Percentiles rank a stretch among this genome's conserved stretches.
These are phyloP conservation scores for Calamus simplicifolius DNA, from an alignment of 176 grass and related monocot species.

Conservation along the genomic window DNA sequence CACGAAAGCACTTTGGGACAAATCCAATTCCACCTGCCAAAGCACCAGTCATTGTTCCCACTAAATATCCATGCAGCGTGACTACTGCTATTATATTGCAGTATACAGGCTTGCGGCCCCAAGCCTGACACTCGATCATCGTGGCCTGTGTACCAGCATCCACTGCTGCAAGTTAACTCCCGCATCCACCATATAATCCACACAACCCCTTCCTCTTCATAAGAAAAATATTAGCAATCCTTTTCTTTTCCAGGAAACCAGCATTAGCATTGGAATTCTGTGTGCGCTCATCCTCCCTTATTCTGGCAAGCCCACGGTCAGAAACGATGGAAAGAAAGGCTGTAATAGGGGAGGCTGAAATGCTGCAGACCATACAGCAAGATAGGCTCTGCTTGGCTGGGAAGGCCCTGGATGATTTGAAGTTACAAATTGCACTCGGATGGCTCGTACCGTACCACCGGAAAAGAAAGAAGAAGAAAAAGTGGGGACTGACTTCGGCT, in stretches of 20 bases:
- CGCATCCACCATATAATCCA: background rate
- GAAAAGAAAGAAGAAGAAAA: background rate
- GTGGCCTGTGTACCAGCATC: background rate
- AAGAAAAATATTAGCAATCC: background rate
- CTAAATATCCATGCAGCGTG: background rate
- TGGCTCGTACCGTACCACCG: constrained; percentile 7
- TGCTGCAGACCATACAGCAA: constrained; percentile 38
- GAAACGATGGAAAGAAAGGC: constrained; percentile 50
- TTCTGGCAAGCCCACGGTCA: background rate
- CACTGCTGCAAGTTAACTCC: no score
- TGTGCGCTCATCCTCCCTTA: background rate
- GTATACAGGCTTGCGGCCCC: background rate
- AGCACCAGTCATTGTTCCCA: no score
- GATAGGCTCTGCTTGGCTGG: constrained; percentile 33
- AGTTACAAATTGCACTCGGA: constrained; percentile 31
- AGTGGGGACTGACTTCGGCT: constrained; percentile 45
- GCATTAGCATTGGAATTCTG: background rate
- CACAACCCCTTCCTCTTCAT: background rate
- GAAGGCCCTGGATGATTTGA: constrained; percentile 54
- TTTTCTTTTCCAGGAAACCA: background rate
- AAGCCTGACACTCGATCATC: background rate
- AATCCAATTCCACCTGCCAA: no score
- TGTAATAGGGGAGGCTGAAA: constrained; percentile 48
- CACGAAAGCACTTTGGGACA: no score
- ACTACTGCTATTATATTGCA: background rate